A percentile compares a stretch with the other conserved stretches of the same genome.
Evolutionary conservation across 768 basidiomycete species (phyloP).

Genomic region (Russula abietina): DNA sequence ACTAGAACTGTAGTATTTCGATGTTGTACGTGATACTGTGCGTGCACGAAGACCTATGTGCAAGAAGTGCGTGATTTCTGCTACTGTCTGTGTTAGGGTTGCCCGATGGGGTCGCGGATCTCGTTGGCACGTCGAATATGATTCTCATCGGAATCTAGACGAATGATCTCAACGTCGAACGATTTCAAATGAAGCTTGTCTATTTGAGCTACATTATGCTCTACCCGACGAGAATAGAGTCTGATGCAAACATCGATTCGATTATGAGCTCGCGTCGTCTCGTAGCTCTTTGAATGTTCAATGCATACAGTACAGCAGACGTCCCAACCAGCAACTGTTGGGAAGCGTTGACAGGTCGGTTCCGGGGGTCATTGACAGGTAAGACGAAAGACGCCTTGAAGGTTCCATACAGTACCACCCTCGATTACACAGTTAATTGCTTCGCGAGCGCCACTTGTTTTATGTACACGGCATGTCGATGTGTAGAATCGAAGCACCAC

Average conservation of each 20-base stretch:
- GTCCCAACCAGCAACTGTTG: neutral
- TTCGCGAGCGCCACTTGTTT: conserved; percentile 7
- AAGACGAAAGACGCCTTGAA: neutral
- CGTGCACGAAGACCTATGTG: neutral
- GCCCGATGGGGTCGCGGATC: neutral
- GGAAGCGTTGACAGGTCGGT: neutral
- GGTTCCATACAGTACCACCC: neutral
- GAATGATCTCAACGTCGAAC: too few species aligned
- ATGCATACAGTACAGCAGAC: neutral
- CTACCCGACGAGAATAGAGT: neutral
- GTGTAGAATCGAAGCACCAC: conserved; percentile 17
- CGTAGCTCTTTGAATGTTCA: neutral
- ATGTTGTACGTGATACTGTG: neutral
- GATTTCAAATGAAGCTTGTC: neutral
- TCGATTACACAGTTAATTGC: neutral
- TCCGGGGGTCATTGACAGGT: neutral
- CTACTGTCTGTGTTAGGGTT: neutral
- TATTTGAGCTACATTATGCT: neutral
- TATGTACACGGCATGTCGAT: conserved; percentile 8
- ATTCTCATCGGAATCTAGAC: neutral
- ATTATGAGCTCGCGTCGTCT: neutral
- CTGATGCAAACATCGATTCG: neutral
- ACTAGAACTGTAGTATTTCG: neutral
- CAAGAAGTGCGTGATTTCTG: conserved; percentile 8
- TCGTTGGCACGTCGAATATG: neutral